Evolutionary conservation across 176 grass and related monocot genomes (phyloP).

Genomic region (Puccinellia tenuiflora): DNA sequence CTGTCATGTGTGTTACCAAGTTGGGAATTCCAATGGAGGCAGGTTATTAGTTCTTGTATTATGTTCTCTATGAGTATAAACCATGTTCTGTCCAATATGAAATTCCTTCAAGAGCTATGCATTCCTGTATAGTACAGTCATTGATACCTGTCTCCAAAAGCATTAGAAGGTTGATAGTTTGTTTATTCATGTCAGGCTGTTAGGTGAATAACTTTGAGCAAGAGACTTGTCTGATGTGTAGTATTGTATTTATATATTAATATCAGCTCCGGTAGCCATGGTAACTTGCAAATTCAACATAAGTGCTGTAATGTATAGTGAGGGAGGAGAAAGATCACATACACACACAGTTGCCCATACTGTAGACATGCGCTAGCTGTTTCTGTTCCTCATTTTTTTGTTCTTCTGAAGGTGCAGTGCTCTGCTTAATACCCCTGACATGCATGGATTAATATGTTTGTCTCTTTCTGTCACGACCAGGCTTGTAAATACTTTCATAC

Average conservation of each 20-base stretch:
- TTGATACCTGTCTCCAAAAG: neutral
- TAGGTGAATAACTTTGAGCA: neutral
- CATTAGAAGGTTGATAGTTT: neutral
- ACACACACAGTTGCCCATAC: neutral
- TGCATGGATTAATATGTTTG: neutral
- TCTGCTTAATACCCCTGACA: neutral
- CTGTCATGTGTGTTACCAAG: no score
- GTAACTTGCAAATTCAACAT: neutral
- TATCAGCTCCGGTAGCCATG: neutral
- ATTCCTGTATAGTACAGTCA: neutral
- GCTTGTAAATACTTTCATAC: constrained; percentile 89
- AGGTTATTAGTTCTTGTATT: neutral
- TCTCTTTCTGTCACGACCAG: constrained; percentile 26
- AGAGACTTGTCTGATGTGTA: neutral
- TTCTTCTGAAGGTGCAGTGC: neutral
- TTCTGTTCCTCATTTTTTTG: neutral
- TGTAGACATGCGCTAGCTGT: no score
- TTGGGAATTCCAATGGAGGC: neutral
- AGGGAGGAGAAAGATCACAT: neutral
- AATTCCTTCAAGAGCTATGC: neutral
- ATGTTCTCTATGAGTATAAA: neutral
- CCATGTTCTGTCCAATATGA: neutral
- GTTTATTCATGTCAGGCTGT: neutral
- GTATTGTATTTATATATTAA: neutral
- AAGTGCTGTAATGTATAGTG: neutral